A percentile compares a stretch with the other conserved stretches of the same genome.
Conservation (phyloP, 1,284 basidiomycete genomes). For the Abortiporus biennis region DNA sequence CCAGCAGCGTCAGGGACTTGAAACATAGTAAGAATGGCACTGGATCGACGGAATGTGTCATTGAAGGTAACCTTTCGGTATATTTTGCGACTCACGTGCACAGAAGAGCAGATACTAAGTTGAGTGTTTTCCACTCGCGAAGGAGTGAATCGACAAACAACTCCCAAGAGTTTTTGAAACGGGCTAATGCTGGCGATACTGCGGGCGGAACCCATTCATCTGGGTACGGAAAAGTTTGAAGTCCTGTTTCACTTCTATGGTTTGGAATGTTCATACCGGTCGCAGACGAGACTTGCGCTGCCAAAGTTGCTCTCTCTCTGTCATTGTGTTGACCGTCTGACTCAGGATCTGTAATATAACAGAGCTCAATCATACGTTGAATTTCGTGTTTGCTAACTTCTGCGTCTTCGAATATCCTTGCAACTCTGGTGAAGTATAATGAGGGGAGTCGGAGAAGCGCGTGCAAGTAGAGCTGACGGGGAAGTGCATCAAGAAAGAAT, state of each 20-base stretch:
- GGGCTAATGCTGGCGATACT: conserved; percentile 52
- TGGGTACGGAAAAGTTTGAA: conserved; percentile 42
- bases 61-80: background rate
- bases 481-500: conserved; percentile 45
- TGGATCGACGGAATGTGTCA: conserved; percentile 20
- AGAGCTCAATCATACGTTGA: conserved; percentile 55
- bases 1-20: conserved; percentile 53
- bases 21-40: conserved; percentile 71
- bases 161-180: conserved; percentile 72
- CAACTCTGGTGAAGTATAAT: conserved; percentile 69
- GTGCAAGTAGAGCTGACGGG: conserved; percentile 56
- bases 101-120: conserved; percentile 66
- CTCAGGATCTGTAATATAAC: conserved; percentile 17
- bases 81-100: conserved; percentile 46
- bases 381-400: conserved; percentile 71
- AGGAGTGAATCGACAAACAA: conserved; percentile 61
- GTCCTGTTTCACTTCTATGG: background rate
- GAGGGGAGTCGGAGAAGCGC: conserved; percentile 63
- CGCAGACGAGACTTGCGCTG: background rate
- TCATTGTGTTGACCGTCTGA: conserved; percentile 1
- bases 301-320: background rate
- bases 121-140: conserved; percentile 74
- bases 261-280: background rate
- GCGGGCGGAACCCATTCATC: conserved; percentile 56
- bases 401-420: conserved; percentile 66